Base-by-base conservation (phyloP, 345 rosid species). In the Syzygium grande region DNA sequence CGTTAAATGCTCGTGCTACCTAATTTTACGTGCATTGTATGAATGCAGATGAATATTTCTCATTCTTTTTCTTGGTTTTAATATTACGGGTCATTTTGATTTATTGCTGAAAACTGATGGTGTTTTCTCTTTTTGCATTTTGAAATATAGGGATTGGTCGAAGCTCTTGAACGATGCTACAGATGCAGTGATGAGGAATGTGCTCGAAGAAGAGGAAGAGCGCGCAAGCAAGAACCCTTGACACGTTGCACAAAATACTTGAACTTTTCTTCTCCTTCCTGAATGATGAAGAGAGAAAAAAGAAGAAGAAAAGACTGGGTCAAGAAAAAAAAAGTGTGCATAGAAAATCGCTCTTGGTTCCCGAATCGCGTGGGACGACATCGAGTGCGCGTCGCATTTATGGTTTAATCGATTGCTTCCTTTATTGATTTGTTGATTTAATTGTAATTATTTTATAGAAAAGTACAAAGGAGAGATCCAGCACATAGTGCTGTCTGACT, bases 131-230 rank as follows among this genome's bases (percentile, higher is more conserved):
- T 38, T 25, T 19, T 1, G 43, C 83, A 73, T 73, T 38, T 73
- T 38, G 83, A 21, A 73, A 73, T 41, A 41, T 21, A 97, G 99
- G 92, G 95, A 97, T 85, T 97, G 99, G 99, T 94, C 99, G 61
- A 86, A 95, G 68, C 94, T 97, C 90, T 89, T 97, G 88, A 89
- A 68, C 25, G 90, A 53, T 55, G 94, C 99, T 4, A 91, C 98
- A 17, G 95, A 94, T 79, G 99, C 98, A 15, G 93, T 97, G 23
- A 52, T 91, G 19, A 85, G 91, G 90, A 96, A 94, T 89, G 87
- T 96, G 91, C 86, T 94, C 17, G 98, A 94, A 87, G 91, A 90
- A 61, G 98, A 95, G 12, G 94, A 88, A 27, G 93, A 86, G 77
- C 22, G 80, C 56, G 41, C 87, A 51, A 84, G 55, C 68, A 61